phyloP scores from a whole-genome alignment of 371 early-diverging fungal species.

The Mucor irregularis region DNA sequence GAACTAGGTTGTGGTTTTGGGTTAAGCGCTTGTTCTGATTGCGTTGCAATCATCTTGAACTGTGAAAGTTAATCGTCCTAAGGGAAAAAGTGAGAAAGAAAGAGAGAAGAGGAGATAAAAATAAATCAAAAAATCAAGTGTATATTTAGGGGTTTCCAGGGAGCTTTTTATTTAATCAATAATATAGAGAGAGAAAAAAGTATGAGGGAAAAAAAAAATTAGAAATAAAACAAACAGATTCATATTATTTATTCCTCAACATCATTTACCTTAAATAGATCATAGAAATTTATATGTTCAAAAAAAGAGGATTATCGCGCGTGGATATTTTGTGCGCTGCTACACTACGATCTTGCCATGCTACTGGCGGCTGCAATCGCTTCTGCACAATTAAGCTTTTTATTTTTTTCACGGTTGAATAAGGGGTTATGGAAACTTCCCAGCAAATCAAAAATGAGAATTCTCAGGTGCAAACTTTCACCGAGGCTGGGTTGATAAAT shows the following conservation, averaged over 20 bases:
- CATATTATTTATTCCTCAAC: constrained; percentile 5
- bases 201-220: neutral
- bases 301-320: neutral
- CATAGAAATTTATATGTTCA: neutral
- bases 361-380: too few relatives aligned
- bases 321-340: too few relatives aligned
- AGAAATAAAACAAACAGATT: too few relatives aligned
- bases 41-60: neutral
- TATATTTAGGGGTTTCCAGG: neutral
- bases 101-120: neutral
- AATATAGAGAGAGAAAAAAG: neutral
- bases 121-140: constrained; percentile 2
- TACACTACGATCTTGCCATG: too few relatives aligned
- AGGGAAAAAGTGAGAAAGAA: neutral
- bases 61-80: neutral
- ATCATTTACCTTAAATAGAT: neutral
- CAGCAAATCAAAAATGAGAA: too few relatives aligned
- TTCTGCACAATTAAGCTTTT: too few relatives aligned
- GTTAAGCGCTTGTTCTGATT: constrained; percentile 6
- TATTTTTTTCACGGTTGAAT: too few relatives aligned
- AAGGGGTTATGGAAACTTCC: too few relatives aligned
- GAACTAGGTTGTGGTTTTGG: constrained; percentile 4
- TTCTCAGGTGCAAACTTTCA: too few relatives aligned
- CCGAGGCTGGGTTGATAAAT: too few relatives aligned
- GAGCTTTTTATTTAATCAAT: constrained; percentile 2